Evolutionary conservation across 306 rosid genomes (phyloP), one percentile per base, ranked within the genome.

Genomic region (Trifolium repens): DNA sequence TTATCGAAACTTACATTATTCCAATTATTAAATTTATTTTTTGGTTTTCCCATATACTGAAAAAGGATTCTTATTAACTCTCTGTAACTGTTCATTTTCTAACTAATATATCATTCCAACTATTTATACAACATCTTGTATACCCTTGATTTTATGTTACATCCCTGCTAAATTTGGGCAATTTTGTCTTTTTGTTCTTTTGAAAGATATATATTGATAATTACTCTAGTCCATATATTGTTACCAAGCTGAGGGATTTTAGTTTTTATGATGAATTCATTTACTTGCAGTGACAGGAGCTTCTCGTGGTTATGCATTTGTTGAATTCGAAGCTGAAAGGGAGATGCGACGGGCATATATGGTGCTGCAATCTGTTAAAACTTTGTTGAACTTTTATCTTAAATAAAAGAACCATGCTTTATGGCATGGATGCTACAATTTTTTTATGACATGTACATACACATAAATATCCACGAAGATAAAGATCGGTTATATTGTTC

Each of bases 261-360:
- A 50, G 49, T 40, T 67, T 10, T 27, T 59, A 79, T 26, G 5
- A 43, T 71, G 64, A 9, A 22, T 76, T 80, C 50, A 47, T 32
- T 16, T 53, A 13, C 12, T 22, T 86, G 62, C 89, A 93, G 98
- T 94, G 15, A 91, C 97, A 0, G 98, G 98, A 77, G 96, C 97
- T 54, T 91, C 96, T 8, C 78, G 96, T 14, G 97, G 98, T 60
- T 94, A 91, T 91, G 97, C 96, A 54, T 94, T 94, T 81, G 94
- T 94, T 80, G 98, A 94, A 75, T 94, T 55, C 40, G 94, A 91
- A 85, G 86, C 87, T 54, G 94, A 91, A 61, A 87, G 80, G 76
- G 97, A 91, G 87, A 91, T 94, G 98, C 88, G 72, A 10, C 85
- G 80, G 8, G 98, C 96, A 47, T 91, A 88, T 70, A 86, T 78